Percentiles rank a stretch among this genome's conserved stretches.
These are phyloP conservation scores for Solanum boliviense DNA, from an alignment of 257 asterid species.

Conservation along the genomic window DNA sequence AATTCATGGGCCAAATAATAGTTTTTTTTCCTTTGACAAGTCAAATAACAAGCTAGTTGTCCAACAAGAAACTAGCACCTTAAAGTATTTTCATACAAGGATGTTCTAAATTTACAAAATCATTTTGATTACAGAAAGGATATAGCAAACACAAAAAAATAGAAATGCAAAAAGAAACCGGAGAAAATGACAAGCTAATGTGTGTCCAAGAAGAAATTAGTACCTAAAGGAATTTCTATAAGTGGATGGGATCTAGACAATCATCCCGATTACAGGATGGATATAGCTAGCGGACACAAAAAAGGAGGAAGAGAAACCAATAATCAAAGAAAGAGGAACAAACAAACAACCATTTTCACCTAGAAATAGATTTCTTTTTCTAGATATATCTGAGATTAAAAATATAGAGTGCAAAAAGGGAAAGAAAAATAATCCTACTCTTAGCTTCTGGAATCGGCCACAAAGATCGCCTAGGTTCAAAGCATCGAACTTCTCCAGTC, in stretches of 20 bases:
- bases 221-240: not conserved
- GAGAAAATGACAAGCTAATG: not conserved
- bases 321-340: not conserved
- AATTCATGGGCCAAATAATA: not conserved
- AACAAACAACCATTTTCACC: not conserved
- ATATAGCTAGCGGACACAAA: not conserved
- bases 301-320: not conserved
- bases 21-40: not conserved
- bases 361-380: not conserved
- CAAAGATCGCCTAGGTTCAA: not conserved
- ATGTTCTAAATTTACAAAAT: not conserved
- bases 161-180: not conserved
- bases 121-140: not conserved
- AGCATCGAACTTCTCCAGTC: constrained; percentile 2
- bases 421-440: not conserved
- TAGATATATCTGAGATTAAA: not conserved
- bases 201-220: not conserved
- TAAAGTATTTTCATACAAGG: not conserved
- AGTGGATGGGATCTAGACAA: not conserved
- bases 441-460: not conserved
- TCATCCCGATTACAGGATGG: not conserved
- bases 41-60: not conserved
- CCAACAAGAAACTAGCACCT: not conserved
- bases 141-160: not conserved
- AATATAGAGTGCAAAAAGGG: not conserved